Conservation (phyloP, 495 filamentous ascomycete genomes). For the Talaromyces thailandensis region DNA sequence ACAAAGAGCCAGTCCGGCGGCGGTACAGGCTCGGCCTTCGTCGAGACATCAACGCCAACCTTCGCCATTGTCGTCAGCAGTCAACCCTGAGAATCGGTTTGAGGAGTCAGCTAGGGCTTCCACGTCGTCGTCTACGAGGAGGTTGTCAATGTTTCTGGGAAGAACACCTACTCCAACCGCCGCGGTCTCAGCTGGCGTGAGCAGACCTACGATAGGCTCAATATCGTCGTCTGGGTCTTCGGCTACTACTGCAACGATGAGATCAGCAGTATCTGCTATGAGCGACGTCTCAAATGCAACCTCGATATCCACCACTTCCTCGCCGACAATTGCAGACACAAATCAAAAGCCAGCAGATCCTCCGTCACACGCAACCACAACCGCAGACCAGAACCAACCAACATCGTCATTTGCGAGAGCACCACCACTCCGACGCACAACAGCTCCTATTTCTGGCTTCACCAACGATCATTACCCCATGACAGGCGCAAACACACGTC, state of each 20-base stretch:
- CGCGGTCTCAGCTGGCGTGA: not conserved
- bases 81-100: not conserved
- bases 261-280: not conserved
- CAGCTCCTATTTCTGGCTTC: not conserved
- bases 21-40: slow-evolving; percentile 21
- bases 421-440: not conserved
- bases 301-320: not conserved
- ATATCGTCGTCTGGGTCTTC: not conserved
- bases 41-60: slow-evolving; percentile 14
- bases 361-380: not conserved
- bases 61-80: not conserved
- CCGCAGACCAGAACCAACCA: not conserved
- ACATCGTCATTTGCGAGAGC: not conserved
- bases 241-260: not conserved
- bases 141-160: not conserved
- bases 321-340: not conserved
- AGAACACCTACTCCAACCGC: not conserved
- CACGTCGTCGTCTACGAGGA: not conserved
- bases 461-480: not conserved
- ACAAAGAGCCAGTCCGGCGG: not conserved
- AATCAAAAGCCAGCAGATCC: not conserved
- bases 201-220: not conserved
- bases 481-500: not conserved
- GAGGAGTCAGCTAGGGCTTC: not conserved
- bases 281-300: not conserved